Conservation (phyloP, 164 flowering plant species). For the Chimonanthus salicifolius region DNA sequence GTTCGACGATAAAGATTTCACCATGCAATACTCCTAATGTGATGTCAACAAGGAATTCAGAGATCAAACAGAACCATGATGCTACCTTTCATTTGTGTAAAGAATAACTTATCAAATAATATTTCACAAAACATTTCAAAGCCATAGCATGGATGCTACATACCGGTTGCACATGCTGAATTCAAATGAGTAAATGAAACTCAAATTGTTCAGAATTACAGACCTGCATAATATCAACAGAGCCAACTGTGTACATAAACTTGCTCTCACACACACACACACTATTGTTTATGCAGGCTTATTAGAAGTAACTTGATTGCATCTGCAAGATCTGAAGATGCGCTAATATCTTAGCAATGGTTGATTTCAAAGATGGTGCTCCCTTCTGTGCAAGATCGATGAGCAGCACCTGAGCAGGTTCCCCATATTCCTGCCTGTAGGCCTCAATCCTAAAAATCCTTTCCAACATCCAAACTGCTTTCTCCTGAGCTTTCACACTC, state of each 20-base stretch:
- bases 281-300: not conserved
- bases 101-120: too few relatives aligned
- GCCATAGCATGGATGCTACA: not conserved
- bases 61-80: too few relatives aligned
- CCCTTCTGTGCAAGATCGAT: slow-evolving; percentile 75
- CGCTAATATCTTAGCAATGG: slow-evolving; percentile 58
- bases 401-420: slow-evolving; percentile 55
- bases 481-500: slow-evolving; percentile 52
- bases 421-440: slow-evolving; percentile 49
- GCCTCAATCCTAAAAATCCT: slow-evolving; percentile 53
- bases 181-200: not conserved
- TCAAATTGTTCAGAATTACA: not conserved
- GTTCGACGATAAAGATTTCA: too few relatives aligned
- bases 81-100: not conserved
- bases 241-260: too few relatives aligned
- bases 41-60: too few relatives aligned
- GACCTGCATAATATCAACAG: not conserved
- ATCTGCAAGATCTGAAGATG: slow-evolving; percentile 72
- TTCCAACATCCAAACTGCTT: slow-evolving; percentile 73
- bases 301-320: slow-evolving; percentile 79
- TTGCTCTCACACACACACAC: not conserved
- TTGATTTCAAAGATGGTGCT: slow-evolving; percentile 42
- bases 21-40: too few relatives aligned
- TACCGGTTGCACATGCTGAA: not conserved
- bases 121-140: not conserved